Evolutionary conservation across 192 early-diverging fungal species (phyloP).

Genomic region (Entomortierella parvispora): DNA sequence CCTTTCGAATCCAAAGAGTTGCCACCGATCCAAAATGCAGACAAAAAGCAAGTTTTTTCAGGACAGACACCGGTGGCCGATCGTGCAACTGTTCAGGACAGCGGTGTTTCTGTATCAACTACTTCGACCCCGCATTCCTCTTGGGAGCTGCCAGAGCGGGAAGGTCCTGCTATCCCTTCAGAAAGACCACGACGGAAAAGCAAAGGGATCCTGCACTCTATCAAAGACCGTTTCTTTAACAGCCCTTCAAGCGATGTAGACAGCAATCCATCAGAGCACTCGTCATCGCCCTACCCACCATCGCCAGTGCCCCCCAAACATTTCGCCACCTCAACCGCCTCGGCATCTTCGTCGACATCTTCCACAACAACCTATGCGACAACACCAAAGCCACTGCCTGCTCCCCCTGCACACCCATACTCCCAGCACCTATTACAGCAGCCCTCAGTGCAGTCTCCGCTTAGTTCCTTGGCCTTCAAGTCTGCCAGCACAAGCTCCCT

Average conservation of each 20-base stretch:
- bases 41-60: background rate
- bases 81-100: conserved; percentile 22
- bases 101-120: conserved; percentile 43
- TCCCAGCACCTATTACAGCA: conserved; percentile 24
- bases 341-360: conserved; percentile 41
- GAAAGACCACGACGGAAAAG: conserved; percentile 47
- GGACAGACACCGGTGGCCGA: background rate
- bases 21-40: conserved; percentile 22
- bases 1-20: conserved; percentile 39
- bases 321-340: conserved; percentile 13
- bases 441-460: conserved; percentile 12
- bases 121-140: conserved; percentile 45
- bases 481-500: conserved; percentile 50
- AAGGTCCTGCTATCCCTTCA: conserved; percentile 4
- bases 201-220: conserved; percentile 38
- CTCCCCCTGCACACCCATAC: conserved; percentile 44
- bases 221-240: conserved; percentile 47
- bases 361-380: conserved; percentile 37
- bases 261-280: background rate
- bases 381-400: conserved; percentile 45
- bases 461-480: conserved; percentile 32
- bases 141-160: conserved; percentile 44
- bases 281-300: conserved; percentile 25
- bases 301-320: conserved; percentile 35
- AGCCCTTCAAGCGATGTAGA: conserved; percentile 23